Base-by-base conservation (phyloP, 2,329 filamentous ascomycete species). In the Epichloe scottii region DNA sequence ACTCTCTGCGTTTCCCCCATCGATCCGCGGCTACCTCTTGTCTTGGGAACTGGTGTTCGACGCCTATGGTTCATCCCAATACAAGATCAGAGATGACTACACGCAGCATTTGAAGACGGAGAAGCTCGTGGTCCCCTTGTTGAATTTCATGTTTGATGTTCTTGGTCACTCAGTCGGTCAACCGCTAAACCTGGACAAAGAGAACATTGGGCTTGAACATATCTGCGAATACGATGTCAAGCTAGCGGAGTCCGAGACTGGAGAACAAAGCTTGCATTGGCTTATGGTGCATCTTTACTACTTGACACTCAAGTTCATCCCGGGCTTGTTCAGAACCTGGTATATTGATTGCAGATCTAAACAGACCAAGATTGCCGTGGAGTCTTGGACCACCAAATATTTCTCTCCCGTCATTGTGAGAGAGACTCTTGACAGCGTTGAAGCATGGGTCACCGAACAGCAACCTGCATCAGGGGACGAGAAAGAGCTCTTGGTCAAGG, bases 31-130 rank as follows among this genome's bases (percentile, higher is more conserved):
- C 10, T 98, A 96, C 61, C 74, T 98, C 3, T 73, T 95, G 30
- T 86, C 88, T 11, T 98, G 93, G 93, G 80, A 87, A 56, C 74
- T 97, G 1, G 76, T 96, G 0, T 97, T 95, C 62, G 89, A 95
- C 58, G 84, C 91, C 43, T 94, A 91, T 62, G 72, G 75, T 17
- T 80, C 82, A 19, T 82, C 89, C 12, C 88, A 90, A 0, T 84
- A 87, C 65, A 88, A 89, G 59, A 81, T 97, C 15, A 86, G 89
- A 58, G 81, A 79, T 53, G 83, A 90, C 60, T 97, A 96, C 60
- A 78, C 81, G 0, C 79, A 88, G 23, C 81, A 86, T 53, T 77
- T 98, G 51, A 93, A 89, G 63, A 77, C 85, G 26, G 82, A 83
- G 14, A 77, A 82, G 11, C 83, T 84, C 51, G 68, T 95, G 0